phyloP scores from a whole-genome alignment of 1,139 yeast species.

The Waltiozyma sp. region DNA sequence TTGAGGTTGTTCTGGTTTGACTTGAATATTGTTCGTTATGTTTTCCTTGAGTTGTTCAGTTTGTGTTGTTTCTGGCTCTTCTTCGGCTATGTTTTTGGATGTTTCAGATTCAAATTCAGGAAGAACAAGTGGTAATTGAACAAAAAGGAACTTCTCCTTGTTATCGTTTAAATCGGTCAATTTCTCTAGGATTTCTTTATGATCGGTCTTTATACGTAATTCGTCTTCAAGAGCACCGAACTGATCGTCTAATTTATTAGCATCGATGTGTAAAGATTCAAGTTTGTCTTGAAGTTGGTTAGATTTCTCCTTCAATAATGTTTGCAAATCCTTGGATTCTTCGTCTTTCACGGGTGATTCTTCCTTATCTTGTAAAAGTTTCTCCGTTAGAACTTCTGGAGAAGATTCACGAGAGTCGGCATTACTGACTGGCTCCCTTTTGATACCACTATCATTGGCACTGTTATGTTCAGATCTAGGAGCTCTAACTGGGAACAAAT shows the following conservation, averaged over 20 bases:
- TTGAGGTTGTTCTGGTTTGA: background rate
- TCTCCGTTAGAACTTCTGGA: slow-evolving; percentile 14
- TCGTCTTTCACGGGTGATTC: slow-evolving; percentile 25
- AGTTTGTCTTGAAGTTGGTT: slow-evolving; percentile 19
- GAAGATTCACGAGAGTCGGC: slow-evolving; percentile 16
- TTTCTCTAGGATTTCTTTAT: slow-evolving; percentile 23
- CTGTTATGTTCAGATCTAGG: slow-evolving; percentile 31
- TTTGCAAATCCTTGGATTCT: slow-evolving; percentile 18
- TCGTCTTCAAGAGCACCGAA: slow-evolving; percentile 23
- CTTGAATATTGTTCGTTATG: background rate
- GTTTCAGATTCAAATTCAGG: slow-evolving; percentile 36
- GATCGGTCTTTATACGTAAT: slow-evolving; percentile 27
- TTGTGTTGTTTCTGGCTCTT: slow-evolving; percentile 1
- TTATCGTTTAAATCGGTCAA: slow-evolving; percentile 23
- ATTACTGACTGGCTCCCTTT: slow-evolving; percentile 16
- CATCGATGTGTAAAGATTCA: slow-evolving; percentile 18
- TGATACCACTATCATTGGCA: slow-evolving; percentile 8
- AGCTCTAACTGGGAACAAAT: slow-evolving; percentile 40
- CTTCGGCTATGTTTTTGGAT: slow-evolving; percentile 4
- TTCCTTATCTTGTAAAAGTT: no score
- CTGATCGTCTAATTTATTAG: slow-evolving; percentile 14
- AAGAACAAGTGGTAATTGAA: slow-evolving; percentile 63
- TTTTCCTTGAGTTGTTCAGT: background rate
- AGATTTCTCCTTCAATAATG: slow-evolving; percentile 21
- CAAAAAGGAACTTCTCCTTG: slow-evolving; percentile 36